These are phyloP conservation scores for Leptographium flavum DNA, from an alignment of 2,329 filamentous ascomycete species.

Conservation along the genomic window DNA sequence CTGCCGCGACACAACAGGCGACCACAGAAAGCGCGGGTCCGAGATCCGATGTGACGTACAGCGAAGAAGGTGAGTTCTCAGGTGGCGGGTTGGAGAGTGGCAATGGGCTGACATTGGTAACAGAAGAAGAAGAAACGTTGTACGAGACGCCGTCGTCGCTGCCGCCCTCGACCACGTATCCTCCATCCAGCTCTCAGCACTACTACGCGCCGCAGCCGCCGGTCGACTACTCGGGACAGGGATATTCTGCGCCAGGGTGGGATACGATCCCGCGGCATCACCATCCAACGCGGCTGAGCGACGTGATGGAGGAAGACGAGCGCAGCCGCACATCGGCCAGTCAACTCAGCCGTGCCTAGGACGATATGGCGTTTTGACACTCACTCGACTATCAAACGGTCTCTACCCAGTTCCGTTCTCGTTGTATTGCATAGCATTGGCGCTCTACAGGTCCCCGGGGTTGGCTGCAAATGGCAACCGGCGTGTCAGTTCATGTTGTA, in stretches of 20 bases:
- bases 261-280: slow-evolving; percentile 61
- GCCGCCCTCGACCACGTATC: slow-evolving; percentile 15
- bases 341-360: slow-evolving; percentile 34
- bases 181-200: slow-evolving; percentile 26
- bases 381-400: not conserved
- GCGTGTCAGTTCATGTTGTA: not conserved
- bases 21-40: slow-evolving; percentile 11
- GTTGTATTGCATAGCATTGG: slow-evolving; percentile 5
- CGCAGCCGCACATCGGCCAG: slow-evolving; percentile 60
- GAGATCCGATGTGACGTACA: slow-evolving; percentile 47
- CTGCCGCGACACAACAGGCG: not conserved
- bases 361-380: not conserved
- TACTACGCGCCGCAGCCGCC: slow-evolving; percentile 21
- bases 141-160: slow-evolving; percentile 39
- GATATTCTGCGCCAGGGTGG: slow-evolving; percentile 57
- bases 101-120: not conserved
- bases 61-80: slow-evolving; percentile 33
- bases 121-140: slow-evolving; percentile 37
- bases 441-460: not conserved
- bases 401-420: not conserved
- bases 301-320: slow-evolving; percentile 78
- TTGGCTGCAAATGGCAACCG: not conserved
- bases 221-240: slow-evolving; percentile 52
- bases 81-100: too few species aligned
- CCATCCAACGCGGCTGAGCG: slow-evolving; percentile 76